Evolutionary conservation across 768 basidiomycete genomes (phyloP), one percentile per base, ranked within the genome.

Genomic region (Amanita rubescens): DNA sequence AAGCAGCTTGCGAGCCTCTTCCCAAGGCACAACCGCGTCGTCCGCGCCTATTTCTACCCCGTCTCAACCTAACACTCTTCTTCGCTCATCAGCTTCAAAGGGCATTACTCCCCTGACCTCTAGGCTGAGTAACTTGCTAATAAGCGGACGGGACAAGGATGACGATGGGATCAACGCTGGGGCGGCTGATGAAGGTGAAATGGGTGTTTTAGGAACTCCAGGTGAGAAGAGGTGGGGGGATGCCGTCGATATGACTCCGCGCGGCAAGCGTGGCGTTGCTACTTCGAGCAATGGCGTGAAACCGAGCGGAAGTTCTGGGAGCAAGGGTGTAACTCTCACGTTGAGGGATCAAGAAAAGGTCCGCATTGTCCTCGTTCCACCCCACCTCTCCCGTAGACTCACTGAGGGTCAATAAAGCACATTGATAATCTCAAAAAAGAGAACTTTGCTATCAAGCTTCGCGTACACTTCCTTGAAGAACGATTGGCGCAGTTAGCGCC

Each of bases 311-410:
- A 68, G 46, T 11, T 32, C 69, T 12, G 67, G 65, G 11, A 69
- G 67, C 8, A 77, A 77, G 61, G 75, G 71, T 8, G 65, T 67
- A 0, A 71, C 81, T 14, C 78, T 96, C 59, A 95, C 94, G 0
- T 75, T 99, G 12, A 80, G 94, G 7, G 95, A 98, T 65, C 95
- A 99, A 68, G 94, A 98, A 71, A 95, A 97, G 79, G 95, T 91
- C 59, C 49, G 75, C 64, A 38, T 22, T 15, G 19, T 45, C 33
- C 20, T 57, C 30, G 19, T 32, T 15, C 51, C 35, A 19, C 4
- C 2, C 22, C 34, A 14, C 41, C 42, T 17, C 37, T 43, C 27
- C 27, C 34, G 19, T 43, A 53, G 34, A 53, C 46, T 37, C 48
- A 27, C n/a, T 57, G 14, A 49, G 27, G 51, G 7, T 53, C 42